These are phyloP conservation scores for Yamadazyma philogaea DNA, from an alignment of 805 yeast species.

Conservation along the genomic window DNA sequence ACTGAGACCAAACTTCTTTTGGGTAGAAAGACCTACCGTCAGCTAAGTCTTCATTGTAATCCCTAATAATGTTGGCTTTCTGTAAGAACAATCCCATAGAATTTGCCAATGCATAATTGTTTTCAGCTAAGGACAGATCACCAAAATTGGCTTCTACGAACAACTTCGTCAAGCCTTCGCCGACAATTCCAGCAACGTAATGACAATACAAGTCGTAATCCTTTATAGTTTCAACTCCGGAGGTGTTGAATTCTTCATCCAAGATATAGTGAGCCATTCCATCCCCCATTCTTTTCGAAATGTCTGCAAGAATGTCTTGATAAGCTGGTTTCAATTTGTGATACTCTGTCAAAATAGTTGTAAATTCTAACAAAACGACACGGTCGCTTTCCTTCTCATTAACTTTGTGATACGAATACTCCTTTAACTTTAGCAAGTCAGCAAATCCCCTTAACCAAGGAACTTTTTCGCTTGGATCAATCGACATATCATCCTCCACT, in stretches of 20 bases:
- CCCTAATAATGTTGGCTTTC: constrained; percentile 94
- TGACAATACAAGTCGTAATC: constrained; percentile 93
- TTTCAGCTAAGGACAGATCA: constrained; percentile 43
- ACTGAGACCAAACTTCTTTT: constrained; percentile 83
- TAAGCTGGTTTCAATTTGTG: constrained; percentile 71
- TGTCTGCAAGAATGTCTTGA: constrained; percentile 73
- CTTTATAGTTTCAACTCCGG: constrained; percentile 72
- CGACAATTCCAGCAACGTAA: constrained; percentile 96
- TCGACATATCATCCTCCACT: constrained; percentile 91
- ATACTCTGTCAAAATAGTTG: constrained; percentile 63
- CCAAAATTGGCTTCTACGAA: constrained; percentile 75
- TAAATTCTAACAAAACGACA: constrained; percentile 76
- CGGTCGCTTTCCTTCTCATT: constrained; percentile 80
- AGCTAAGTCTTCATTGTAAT: constrained; percentile 83
- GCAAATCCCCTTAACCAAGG: constrained; percentile 71
- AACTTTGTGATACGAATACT: constrained; percentile 80
- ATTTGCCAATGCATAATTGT: constrained; percentile 58
- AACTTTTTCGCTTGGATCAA: constrained; percentile 67
- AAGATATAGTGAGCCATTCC: constrained; percentile 95
- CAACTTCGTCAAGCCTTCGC: constrained; percentile 88
- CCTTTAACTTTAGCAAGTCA: constrained; percentile 55
- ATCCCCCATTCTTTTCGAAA: constrained; percentile 85
- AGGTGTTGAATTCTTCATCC: constrained; percentile 71
- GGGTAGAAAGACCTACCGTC: constrained; percentile 98
- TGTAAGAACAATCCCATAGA: constrained; percentile 95